phyloP scores from a whole-genome alignment of 305 asterid species.

The Plantago lanceolata region DNA sequence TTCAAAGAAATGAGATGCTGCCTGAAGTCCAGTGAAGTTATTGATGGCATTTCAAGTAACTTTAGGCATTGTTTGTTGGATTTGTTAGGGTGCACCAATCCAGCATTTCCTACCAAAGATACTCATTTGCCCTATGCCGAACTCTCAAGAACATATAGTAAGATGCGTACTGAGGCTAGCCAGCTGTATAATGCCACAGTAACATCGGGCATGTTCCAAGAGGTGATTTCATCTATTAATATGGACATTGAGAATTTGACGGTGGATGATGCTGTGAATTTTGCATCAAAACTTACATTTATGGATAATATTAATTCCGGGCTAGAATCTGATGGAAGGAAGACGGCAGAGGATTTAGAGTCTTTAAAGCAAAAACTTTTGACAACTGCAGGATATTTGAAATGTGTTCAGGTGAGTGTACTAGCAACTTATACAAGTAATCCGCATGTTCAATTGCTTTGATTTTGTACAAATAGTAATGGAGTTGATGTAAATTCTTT shows the following conservation, averaged over 20 bases:
- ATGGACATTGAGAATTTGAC: conserved; percentile 64
- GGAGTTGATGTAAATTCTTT: conserved; percentile 18
- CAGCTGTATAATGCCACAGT: conserved; percentile 59
- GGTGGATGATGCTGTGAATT: conserved; percentile 76
- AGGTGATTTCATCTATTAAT: conserved; percentile 44
- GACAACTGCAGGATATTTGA: conserved; percentile 90
- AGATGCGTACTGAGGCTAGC: conserved; percentile 90
- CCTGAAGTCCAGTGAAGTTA: conserved; percentile 43
- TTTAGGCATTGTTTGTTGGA: conserved; percentile 69
- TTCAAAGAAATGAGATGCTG: conserved; percentile 64
- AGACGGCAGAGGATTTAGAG: conserved; percentile 67
- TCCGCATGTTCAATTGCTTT: conserved; percentile 7
- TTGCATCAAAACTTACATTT: conserved; percentile 67
- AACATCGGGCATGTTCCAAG: conserved; percentile 62
- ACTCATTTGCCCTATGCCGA: conserved; percentile 80
- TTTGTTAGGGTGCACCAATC: conserved; percentile 77
- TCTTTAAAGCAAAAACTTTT: conserved; percentile 81
- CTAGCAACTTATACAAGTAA: conserved; percentile 18
- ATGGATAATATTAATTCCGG: conserved; percentile 37
- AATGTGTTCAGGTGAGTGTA: conserved; percentile 79
- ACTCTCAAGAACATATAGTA: conserved; percentile 81
- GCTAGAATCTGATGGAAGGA: conserved; percentile 53
- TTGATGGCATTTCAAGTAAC: conserved; percentile 49
- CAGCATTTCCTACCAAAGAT: conserved; percentile 90
- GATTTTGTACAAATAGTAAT: conserved; percentile 6